phyloP scores from a whole-genome alignment of 179 eudicot species.

The Carnegiea gigantea region DNA sequence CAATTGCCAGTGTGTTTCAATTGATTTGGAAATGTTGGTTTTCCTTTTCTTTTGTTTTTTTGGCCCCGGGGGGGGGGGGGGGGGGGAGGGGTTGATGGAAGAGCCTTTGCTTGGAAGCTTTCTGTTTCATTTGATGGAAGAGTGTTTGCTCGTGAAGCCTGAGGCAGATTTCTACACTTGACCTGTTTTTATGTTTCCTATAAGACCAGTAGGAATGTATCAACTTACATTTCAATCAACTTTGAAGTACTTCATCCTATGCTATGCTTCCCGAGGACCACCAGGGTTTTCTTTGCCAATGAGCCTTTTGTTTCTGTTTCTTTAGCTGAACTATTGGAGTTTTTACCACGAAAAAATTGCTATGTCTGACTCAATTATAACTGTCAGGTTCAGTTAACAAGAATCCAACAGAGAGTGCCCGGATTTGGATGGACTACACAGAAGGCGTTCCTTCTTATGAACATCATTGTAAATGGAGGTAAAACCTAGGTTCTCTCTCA shows the following conservation, averaged over 20 bases:
- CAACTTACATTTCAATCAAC: neutral
- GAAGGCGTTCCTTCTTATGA: conserved; percentile 93
- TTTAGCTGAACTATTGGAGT: neutral
- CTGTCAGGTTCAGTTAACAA: conserved; percentile 82
- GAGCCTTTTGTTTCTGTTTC: neutral
- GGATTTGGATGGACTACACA: conserved; percentile 96
- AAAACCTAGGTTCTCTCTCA: conserved; percentile 3
- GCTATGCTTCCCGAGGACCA: neutral
- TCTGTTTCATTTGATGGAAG: neutral
- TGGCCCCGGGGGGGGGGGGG: too few species aligned
- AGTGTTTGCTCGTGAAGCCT: neutral
- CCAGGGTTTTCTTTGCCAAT: neutral
- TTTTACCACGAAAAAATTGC: neutral
- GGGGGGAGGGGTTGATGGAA: neutral
- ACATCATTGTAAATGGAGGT: conserved; percentile 96
- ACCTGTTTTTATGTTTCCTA: too few species aligned
- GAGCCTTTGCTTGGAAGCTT: neutral
- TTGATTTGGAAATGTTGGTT: too few species aligned
- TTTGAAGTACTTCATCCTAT: neutral
- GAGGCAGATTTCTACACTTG: too few species aligned
- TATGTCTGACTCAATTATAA: neutral
- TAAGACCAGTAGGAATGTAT: too few species aligned
- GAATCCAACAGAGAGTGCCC: conserved; percentile 80
- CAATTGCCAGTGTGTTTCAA: neutral
- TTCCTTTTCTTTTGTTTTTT: too few species aligned